A percentile compares a stretch with the other conserved stretches of the same genome.
These are phyloP conservation scores for Micractinium sp. DNA, from an alignment of 139 green algal species.

Conservation along the genomic window DNA sequence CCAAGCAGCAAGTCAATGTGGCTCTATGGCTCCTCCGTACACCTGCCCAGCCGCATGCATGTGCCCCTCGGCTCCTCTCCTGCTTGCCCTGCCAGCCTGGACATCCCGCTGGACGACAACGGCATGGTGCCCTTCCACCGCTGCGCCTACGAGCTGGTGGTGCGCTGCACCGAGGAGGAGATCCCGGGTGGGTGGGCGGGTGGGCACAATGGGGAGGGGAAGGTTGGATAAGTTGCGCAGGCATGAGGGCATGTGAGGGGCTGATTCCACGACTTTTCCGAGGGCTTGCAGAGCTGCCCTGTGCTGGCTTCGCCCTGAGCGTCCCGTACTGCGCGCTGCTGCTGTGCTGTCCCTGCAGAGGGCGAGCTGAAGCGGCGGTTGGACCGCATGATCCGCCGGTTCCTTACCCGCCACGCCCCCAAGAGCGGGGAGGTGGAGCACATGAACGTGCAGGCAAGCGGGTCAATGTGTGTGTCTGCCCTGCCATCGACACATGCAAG, in stretches of 20 bases:
- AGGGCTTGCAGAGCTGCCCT: too few relatives aligned
- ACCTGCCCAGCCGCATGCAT: not conserved
- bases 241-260: too few relatives aligned
- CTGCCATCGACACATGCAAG: too few relatives aligned
- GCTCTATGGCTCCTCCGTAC: too few relatives aligned
- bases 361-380: slow-evolving; percentile 59
- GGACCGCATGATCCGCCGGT: slow-evolving; percentile 70
- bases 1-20: too few relatives aligned
- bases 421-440: not conserved
- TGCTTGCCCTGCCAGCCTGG: slow-evolving; percentile 44
- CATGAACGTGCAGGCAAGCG: slow-evolving; percentile 17
- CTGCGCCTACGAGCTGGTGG: slow-evolving; percentile 76
- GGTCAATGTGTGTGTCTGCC: too few relatives aligned
- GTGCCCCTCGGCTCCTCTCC: not conserved
- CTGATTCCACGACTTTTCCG: too few relatives aligned
- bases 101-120: slow-evolving; percentile 77
- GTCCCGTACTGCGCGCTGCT: not conserved
- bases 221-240: too few relatives aligned
- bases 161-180: slow-evolving; percentile 61
- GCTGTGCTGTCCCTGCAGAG: slow-evolving; percentile 3
- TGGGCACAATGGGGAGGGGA: too few relatives aligned
- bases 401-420: slow-evolving; percentile 59
- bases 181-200: slow-evolving; percentile 57
- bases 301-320: not conserved
- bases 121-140: slow-evolving; percentile 72